Evolutionary conservation across 768 basidiomycete genomes (phyloP).

Genomic region (Rhodotorula diobovata): DNA sequence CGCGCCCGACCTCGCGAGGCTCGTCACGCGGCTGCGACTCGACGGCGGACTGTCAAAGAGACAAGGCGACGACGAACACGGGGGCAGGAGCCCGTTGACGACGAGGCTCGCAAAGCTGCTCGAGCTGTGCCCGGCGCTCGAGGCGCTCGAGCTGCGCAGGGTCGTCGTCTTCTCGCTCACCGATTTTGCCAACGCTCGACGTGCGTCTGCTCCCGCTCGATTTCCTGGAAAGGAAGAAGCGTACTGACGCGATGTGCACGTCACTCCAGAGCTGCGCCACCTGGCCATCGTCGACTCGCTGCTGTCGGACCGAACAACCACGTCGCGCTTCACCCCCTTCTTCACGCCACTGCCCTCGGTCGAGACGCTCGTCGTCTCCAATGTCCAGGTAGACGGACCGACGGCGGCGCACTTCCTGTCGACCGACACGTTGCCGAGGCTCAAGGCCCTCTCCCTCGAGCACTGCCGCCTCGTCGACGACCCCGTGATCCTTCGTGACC

Average conservation of each 20-base stretch:
- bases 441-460: conserved; percentile 16
- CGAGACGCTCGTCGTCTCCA: conserved; percentile 6
- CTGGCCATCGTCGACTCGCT: conserved; percentile 5
- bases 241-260: neutral
- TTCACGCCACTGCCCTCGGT: conserved; percentile 2
- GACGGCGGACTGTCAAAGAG: neutral
- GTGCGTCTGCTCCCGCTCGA: neutral
- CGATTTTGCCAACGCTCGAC: conserved; percentile 6
- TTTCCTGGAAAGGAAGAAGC: neutral
- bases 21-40: neutral
- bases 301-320: conserved; percentile 19
- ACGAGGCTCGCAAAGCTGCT: conserved; percentile 14
- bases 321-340: conserved; percentile 12
- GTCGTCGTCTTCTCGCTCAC: conserved; percentile 2
- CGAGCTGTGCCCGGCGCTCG: conserved; percentile 3
- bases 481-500: neutral
- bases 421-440: neutral
- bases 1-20: neutral
- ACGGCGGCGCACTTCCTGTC: conserved; percentile 20
- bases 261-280: conserved; percentile 8
- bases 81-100: conserved; percentile 11
- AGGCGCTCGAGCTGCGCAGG: neutral
- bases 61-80: neutral
- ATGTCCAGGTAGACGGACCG: conserved; percentile 6
- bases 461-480: conserved; percentile 20